phyloP scores from a whole-genome alignment of 163 green algal genomes.

The Scenedesmus sp. region DNA sequence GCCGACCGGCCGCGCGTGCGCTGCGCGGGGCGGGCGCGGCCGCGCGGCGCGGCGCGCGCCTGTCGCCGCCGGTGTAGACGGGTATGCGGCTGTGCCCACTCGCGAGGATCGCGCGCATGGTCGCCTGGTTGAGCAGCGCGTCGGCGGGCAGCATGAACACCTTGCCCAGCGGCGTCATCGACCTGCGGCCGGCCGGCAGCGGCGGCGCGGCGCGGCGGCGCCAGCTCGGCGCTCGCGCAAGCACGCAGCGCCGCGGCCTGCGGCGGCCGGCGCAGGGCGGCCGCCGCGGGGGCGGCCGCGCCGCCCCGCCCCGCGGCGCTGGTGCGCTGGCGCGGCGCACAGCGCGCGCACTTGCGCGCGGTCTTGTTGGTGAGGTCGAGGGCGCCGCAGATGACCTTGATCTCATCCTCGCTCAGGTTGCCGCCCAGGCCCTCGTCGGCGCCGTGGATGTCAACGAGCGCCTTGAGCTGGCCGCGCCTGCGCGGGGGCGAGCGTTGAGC shows the following conservation, averaged over 20 bases:
- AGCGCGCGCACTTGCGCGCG: constrained; percentile 48
- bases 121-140: constrained; percentile 71
- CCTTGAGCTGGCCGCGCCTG: constrained; percentile 80
- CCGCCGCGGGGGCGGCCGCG: background rate
- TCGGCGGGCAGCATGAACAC: constrained; percentile 90
- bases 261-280: background rate
- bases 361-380: constrained; percentile 91
- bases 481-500: background rate
- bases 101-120: constrained; percentile 73
- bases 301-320: no score
- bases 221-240: constrained; percentile 13
- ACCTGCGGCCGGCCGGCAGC: constrained; percentile 18
- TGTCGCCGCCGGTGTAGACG: constrained; percentile 68
- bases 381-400: constrained; percentile 85
- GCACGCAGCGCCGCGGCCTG: no score
- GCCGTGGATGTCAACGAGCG: constrained; percentile 85
- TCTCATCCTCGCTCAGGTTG: constrained; percentile 79
- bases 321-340: background rate
- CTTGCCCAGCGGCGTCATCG: constrained; percentile 90
- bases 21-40: no score
- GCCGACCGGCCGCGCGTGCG: no score
- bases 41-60: no score
- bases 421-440: constrained; percentile 75
- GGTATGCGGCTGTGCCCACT: constrained; percentile 88
- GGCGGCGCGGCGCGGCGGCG: background rate